Conservation (phyloP, 2,329 filamentous ascomycete genomes). For the Phoma sp. region DNA sequence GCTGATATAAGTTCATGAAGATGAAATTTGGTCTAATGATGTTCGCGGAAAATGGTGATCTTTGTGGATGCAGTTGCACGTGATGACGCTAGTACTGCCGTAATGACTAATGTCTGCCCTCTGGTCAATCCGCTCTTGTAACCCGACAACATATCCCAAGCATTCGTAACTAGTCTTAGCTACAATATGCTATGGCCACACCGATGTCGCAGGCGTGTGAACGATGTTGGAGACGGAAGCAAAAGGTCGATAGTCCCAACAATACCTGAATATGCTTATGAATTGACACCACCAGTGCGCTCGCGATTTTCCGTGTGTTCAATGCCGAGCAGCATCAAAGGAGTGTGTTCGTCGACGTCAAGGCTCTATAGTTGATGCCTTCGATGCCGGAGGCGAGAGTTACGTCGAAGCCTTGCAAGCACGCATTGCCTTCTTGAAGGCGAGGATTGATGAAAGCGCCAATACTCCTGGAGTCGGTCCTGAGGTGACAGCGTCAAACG, state of each 20-base stretch:
- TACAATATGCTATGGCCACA: constrained; percentile 1
- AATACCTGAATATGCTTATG: not conserved
- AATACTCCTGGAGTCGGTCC: not conserved
- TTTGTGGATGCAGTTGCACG: no score
- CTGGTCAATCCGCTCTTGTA: no score
- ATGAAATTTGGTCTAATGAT: no score
- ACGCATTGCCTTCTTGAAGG: not conserved
- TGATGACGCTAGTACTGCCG: no score
- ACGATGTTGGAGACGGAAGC: constrained; percentile 25
- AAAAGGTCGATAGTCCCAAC: constrained; percentile 16
- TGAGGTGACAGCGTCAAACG: not conserved
- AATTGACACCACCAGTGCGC: not conserved
- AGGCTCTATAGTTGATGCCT: not conserved
- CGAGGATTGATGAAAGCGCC: not conserved
- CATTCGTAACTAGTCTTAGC: not conserved
- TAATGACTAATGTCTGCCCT: no score
- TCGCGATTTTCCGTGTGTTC: not conserved
- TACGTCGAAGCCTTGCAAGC: not conserved
- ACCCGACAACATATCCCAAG: no score
- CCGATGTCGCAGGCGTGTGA: constrained; percentile 24
- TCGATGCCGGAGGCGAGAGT: not conserved
- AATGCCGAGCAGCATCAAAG: not conserved
- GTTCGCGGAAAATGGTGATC: no score
- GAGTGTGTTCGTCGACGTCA: not conserved
- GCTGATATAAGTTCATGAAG: no score